Base-by-base conservation (phyloP, 768 basidiomycete species). In the Amanita pallidorosea region DNA sequence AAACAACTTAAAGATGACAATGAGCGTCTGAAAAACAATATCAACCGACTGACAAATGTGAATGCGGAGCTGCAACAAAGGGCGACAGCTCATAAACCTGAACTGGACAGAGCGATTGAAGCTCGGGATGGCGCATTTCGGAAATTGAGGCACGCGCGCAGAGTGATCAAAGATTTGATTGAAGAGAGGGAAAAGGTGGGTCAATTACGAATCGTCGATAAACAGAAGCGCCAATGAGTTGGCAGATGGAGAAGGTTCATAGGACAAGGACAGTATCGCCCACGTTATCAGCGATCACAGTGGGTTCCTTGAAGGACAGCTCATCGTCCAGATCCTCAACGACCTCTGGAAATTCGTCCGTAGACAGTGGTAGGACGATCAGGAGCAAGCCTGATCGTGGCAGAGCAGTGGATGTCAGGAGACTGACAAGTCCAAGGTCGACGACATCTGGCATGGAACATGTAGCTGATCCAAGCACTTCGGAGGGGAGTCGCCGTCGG, bases 131-230 rank as follows among this genome's bases (percentile, higher is more conserved):
- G 59, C 2, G 61, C 62, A 4, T 58, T 65, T 38, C 58, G 50
- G 23, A 70, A 65, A 50, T 53, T 71, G 58, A 67, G 44, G 51
- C 65, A 70, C 44, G 62, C 72, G 25, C 61, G 65, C 17, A 70
- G 65, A 53, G 67, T 75, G 12, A 63, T 77, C 49, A 57, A 63
- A 35, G 67, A 71, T 52, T 60, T 79, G 25, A 46, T 77, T 13
- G 62, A 69, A 25, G 71, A 75, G 51, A 63, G 66, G 41, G 68
- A 70, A 60, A 63, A 70, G 57, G 58, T 54, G 38, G 49, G 44
- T 53, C n/a, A 33, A 54, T 15, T 18, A 49, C 13, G 12, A 36
- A 4, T 22, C 12, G 13, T 25, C 17, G 17, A 41, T 22, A 35
- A 20, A 35, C 15, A 25, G 13, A 34, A 5, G 11, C 27, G 22